Base-by-base conservation (phyloP, 1,284 basidiomycete species). In the Pascua sp. region DNA sequence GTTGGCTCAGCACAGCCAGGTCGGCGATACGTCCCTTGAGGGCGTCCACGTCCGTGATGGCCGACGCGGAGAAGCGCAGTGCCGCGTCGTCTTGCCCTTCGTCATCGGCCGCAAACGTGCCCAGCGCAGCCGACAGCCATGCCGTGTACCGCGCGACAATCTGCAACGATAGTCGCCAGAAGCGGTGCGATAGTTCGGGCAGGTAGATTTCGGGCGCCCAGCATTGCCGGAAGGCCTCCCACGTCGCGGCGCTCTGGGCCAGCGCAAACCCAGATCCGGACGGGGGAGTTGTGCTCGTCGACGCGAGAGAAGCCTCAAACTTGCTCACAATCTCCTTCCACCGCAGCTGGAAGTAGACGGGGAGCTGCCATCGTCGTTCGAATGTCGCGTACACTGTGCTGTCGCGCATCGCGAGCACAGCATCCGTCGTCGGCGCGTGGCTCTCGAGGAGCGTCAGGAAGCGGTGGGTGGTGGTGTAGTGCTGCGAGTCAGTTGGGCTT, bases 261-360 rank as follows among this genome's bases (percentile, higher is more conserved):
- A 81, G 66, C 2, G 47, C 38, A 38, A 57, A 51, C 24, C 24
- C 24, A 32, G 24, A 32, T 32, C 24, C 24, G 24, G 24, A 32
- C 24, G 24, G 24, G 3, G 51, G 42, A 17, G 58, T 40, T 1
- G 47, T 39, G 0, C 55, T 42, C 4, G 53, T 17, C 8, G 49
- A 51, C 5, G 44, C 50, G 24, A 95, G 77, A 1, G 78, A 77
- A 10, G 86, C 84, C 76, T 97, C 94, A 13, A 94, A 77, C 47
- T 81, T 81, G 0, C 81, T 77, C 1, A 95, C 85, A 53, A 96
- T 89, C 67, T 96, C 93, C 72, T 97, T 95, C 88, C 93, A 95
- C n/a, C 94, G 84, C 63, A 98, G 80, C 72, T 98, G 95, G 75
- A 96, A 98, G 73, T 98, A 98, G 15, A 98, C 89, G 0, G 91